Evolutionary conservation across 108 stramenopile genomes (phyloP).

Genomic region (Nitzschia inconspicua): DNA sequence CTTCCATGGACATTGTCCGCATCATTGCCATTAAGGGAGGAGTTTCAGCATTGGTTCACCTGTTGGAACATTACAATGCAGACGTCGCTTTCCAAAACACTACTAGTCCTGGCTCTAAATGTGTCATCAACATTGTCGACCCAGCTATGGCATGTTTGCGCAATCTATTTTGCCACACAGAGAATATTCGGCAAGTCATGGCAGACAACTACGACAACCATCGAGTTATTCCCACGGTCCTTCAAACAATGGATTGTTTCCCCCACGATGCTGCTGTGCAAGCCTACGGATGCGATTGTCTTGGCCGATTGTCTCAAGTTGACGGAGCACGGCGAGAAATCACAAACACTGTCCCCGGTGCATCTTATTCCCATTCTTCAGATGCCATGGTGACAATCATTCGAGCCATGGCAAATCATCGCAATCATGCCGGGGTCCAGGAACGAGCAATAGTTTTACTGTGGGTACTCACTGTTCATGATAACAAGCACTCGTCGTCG

Average conservation of each 20-base stretch:
- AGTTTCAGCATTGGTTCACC: not conserved
- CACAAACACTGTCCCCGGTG: not conserved
- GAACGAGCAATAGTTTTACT: slow-evolving; percentile 21
- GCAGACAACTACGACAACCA: not conserved
- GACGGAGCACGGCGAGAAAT: slow-evolving; percentile 1
- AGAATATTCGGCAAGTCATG: slow-evolving; percentile 2
- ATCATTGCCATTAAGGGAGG: slow-evolving; percentile 15
- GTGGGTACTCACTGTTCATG: slow-evolving; percentile 9
- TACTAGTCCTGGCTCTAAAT: not conserved
- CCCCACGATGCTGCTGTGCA: slow-evolving; percentile 23
- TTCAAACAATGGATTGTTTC: slow-evolving; percentile 17
- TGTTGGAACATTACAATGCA: slow-evolving; percentile 5
- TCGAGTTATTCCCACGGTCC: slow-evolving; percentile 15
- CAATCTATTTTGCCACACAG: slow-evolving; percentile 7
- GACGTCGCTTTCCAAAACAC: not conserved
- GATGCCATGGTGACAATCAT: slow-evolving; percentile 3
- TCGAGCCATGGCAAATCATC: slow-evolving; percentile 23
- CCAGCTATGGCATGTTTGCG: slow-evolving; percentile 19
- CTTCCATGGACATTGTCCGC: slow-evolving; percentile 8
- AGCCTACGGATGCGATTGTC: slow-evolving; percentile 34
- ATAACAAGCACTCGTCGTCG: not conserved
- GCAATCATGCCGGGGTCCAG: slow-evolving; percentile 26
- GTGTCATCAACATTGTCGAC: slow-evolving; percentile 5
- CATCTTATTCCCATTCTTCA: not conserved
- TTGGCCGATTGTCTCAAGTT: slow-evolving; percentile 20